Percentiles rank a stretch among this genome's conserved stretches.
These are phyloP conservation scores for Colletotrichum nymphaeae DNA, from an alignment of 2,329 filamentous ascomycete genomes.

Conservation along the genomic window DNA sequence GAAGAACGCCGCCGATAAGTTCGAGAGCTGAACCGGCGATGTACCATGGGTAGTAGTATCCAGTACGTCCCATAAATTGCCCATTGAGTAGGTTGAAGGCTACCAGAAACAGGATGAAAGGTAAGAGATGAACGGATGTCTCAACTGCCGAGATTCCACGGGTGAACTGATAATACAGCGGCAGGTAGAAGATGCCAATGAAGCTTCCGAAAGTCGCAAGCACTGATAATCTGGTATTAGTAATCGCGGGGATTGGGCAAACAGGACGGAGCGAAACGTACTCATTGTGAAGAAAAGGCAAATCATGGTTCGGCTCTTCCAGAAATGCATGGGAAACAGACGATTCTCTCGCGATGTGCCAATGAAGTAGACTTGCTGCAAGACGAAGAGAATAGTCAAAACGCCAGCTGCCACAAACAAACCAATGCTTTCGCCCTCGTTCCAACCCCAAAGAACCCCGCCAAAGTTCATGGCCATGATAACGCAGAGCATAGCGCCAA, in stretches of 20 bases:
- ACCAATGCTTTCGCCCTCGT: constrained; percentile 53
- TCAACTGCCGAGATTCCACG: constrained; percentile 51
- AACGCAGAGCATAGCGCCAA: constrained; percentile 51
- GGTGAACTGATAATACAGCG: constrained; percentile 62
- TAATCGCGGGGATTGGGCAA: constrained; percentile 45
- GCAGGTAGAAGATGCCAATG: constrained; percentile 58
- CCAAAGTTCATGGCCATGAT: constrained; percentile 62
- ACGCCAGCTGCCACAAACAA: constrained; percentile 56
- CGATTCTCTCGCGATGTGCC: constrained; percentile 37
- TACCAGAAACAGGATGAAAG: constrained; percentile 51
- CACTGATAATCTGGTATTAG: constrained; percentile 40
- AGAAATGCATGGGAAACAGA: constrained; percentile 61
- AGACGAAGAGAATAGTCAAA: constrained; percentile 52
- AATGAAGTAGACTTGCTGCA: constrained; percentile 55
- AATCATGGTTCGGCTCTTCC: constrained; percentile 49
- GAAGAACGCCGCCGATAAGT: constrained; percentile 47
- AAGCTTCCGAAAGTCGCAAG: constrained; percentile 39
- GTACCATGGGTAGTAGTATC: constrained; percentile 55
- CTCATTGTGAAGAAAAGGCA: constrained; percentile 56
- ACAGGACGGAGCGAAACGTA: background rate
- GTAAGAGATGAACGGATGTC: constrained; percentile 52
- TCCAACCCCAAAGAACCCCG: constrained; percentile 59
- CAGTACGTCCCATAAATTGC: constrained; percentile 51
- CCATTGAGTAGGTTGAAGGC: constrained; percentile 50
- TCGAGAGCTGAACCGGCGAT: constrained; percentile 47